Conservation (phyloP, 2,329 filamentous ascomycete genomes). For the Paraphaeosphaeria minitans region DNA sequence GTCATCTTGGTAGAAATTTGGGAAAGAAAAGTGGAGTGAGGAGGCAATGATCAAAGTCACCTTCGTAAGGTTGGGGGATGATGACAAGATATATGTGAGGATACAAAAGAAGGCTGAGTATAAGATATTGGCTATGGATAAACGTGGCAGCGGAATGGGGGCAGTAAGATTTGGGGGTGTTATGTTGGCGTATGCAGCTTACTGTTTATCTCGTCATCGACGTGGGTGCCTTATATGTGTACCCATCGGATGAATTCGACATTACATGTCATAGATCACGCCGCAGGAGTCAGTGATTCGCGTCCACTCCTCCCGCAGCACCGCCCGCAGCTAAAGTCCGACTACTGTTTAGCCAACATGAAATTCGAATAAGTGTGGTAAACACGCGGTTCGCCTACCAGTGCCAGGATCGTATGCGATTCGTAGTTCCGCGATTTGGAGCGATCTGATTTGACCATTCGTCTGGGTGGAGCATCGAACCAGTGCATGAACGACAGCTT, state of each 20-base stretch:
- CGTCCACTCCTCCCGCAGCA: background rate
- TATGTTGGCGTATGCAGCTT: conserved; percentile 5
- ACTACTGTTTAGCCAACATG: background rate
- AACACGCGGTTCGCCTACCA: background rate
- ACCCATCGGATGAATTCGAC: background rate
- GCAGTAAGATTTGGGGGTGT: background rate
- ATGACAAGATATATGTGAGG: conserved; percentile 1
- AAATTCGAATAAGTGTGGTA: background rate
- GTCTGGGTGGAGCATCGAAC: background rate
- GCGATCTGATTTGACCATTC: background rate
- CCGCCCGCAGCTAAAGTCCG: background rate
- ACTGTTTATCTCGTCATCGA: background rate
- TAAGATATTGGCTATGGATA: background rate
- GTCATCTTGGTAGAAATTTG: background rate
- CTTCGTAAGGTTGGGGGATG: background rate
- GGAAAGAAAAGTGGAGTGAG: background rate
- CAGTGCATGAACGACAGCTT: background rate
- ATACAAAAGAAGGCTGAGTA: background rate
- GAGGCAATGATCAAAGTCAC: background rate
- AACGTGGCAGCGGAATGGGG: background rate
- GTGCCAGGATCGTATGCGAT: background rate
- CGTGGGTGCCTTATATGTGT: conserved; percentile 1
- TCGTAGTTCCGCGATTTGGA: background rate
- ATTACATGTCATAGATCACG: conserved; percentile 1
- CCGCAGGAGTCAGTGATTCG: background rate